A percentile compares a stretch with the other conserved stretches of the same genome.
phyloP scores from a whole-genome alignment of 2,329 filamentous ascomycete species.

The Ophiosphaerella korrae region DNA sequence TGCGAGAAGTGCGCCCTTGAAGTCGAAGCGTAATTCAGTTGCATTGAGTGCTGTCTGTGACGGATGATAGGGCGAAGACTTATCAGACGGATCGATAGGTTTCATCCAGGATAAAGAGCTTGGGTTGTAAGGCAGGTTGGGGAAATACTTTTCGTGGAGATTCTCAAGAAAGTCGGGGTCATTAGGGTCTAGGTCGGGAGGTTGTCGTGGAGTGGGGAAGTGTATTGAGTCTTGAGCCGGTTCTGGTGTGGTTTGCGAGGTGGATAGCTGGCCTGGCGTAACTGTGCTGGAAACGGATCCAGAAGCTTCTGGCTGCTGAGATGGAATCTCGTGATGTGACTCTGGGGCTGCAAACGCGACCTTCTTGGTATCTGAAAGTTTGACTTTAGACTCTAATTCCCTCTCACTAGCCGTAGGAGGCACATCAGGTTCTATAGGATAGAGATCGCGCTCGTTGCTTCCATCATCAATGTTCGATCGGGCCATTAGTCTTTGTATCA shows the following conservation, averaged over 20 bases:
- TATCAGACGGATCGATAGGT: conserved; percentile 65
- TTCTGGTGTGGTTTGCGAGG: conserved; percentile 3
- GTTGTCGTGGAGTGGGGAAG: conserved; percentile 62
- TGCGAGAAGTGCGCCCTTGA: conserved; percentile 78
- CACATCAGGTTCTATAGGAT: conserved; percentile 10
- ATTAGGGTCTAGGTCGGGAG: conserved; percentile 79
- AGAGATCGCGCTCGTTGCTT: conserved; percentile 49
- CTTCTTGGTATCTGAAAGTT: conserved; percentile 31
- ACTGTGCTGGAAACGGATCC: neutral
- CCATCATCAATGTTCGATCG: conserved; percentile 76
- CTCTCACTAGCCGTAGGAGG: conserved; percentile 13
- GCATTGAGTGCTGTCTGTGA: conserved; percentile 72
- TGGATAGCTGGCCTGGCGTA: neutral
- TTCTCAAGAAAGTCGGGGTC: conserved; percentile 82
- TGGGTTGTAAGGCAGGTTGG: conserved; percentile 81
- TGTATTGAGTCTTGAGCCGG: conserved; percentile 52
- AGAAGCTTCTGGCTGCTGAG: conserved; percentile 4
- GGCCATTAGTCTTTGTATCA: conserved; percentile 77
- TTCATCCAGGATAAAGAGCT: conserved; percentile 90
- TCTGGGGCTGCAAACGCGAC: conserved; percentile 40
- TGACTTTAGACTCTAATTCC: conserved; percentile 12
- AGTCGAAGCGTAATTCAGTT: conserved; percentile 84
- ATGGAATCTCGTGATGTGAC: conserved; percentile 8
- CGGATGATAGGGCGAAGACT: conserved; percentile 80
- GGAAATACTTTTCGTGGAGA: conserved; percentile 93